Evolutionary conservation across 2,329 filamentous ascomycete species (phyloP).

Genomic region (Triangularia verruculosa): DNA sequence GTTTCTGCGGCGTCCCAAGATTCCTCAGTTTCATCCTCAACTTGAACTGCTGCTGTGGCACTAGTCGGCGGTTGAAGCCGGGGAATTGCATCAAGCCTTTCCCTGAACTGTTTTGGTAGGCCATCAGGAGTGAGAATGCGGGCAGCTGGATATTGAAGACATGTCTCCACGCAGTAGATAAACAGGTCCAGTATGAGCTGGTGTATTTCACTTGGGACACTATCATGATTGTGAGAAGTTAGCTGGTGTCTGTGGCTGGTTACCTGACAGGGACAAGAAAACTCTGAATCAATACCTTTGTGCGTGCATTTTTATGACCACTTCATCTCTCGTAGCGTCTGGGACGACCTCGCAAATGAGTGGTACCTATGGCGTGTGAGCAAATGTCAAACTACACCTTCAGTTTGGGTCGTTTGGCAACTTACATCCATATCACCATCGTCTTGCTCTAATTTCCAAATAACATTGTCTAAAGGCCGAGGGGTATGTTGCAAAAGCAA

Average conservation of each 20-base stretch:
- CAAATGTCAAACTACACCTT: neutral
- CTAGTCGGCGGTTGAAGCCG: neutral
- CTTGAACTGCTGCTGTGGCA: neutral
- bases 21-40: conserved; percentile 8
- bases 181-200: conserved; percentile 30
- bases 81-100: neutral
- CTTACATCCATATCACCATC: conserved; percentile 65
- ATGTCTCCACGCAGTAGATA: conserved; percentile 27
- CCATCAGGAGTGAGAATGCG: conserved; percentile 19
- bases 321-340: conserved; percentile 44
- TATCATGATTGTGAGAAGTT: neutral
- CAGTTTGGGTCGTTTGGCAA: conserved; percentile 13
- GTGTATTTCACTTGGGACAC: neutral
- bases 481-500: conserved; percentile 71
- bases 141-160: conserved; percentile 33
- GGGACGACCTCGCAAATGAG: conserved; percentile 74
- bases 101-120: conserved; percentile 25
- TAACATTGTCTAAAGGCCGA: conserved; percentile 50
- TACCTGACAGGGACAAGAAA: too few species aligned
- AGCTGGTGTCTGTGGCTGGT: neutral
- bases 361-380: conserved; percentile 48
- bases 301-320: conserved; percentile 63
- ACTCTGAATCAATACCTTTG: conserved; percentile 40
- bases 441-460: conserved; percentile 59
- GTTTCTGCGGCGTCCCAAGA: conserved; percentile 52